phyloP scores from a whole-genome alignment of 306 rosid species.

The Prunus padus region DNA sequence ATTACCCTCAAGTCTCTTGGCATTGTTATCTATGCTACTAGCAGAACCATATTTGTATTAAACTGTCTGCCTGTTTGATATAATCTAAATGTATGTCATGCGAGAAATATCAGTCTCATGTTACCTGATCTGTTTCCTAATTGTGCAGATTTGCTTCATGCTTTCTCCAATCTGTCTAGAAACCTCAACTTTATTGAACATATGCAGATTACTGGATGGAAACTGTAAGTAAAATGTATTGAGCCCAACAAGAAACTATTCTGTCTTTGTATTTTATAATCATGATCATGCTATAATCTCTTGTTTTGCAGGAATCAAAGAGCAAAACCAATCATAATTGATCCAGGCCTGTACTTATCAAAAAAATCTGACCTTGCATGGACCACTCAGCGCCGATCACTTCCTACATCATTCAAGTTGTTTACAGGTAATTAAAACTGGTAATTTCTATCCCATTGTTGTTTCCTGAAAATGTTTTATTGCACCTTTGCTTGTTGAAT shows the following conservation, averaged over 20 bases:
- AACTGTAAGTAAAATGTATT: constrained; percentile 61
- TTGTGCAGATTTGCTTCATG: constrained; percentile 83
- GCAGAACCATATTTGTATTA: background rate
- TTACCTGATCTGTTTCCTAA: constrained; percentile 25
- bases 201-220: constrained; percentile 73
- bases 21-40: background rate
- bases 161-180: constrained; percentile 78
- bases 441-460: background rate
- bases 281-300: constrained; percentile 6
- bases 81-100: background rate
- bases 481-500: background rate
- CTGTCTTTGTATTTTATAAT: background rate
- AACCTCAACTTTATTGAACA: constrained; percentile 86
- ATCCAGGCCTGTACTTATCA: constrained; percentile 59
- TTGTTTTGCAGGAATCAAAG: constrained; percentile 72
- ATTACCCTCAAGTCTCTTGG: background rate
- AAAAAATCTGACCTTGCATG: constrained; percentile 75
- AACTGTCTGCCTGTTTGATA: background rate
- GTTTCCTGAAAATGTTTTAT: background rate
- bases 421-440: constrained; percentile 61
- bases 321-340: constrained; percentile 83
- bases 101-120: background rate
- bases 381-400: constrained; percentile 83
- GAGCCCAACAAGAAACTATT: background rate
- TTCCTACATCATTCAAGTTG: constrained; percentile 79